Conservation (phyloP, 768 basidiomycete genomes). For the Lanmaoa rubissima region DNA sequence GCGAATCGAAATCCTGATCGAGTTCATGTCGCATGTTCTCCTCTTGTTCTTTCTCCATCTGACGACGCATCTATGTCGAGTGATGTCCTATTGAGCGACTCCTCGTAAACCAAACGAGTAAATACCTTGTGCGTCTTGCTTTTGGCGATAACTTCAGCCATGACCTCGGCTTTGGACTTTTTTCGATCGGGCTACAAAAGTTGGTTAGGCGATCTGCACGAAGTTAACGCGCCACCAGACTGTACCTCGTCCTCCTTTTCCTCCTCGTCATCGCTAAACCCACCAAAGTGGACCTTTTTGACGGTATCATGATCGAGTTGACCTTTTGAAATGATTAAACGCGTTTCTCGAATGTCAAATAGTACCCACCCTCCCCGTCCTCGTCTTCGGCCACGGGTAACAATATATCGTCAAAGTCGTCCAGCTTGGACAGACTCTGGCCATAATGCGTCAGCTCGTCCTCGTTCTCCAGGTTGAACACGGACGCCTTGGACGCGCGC, state of each 20-base stretch:
- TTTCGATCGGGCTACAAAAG: constrained; percentile 68
- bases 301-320: constrained; percentile 70
- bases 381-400: constrained; percentile 52
- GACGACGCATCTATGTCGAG: constrained; percentile 68
- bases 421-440: constrained; percentile 79
- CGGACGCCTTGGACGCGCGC: constrained; percentile 65
- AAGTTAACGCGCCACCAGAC: constrained; percentile 1
- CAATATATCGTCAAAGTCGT: constrained; percentile 78
- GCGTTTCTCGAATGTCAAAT: neutral
- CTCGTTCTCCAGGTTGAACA: constrained; percentile 91
- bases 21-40: constrained; percentile 84
- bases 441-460: constrained; percentile 92
- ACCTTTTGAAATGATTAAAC: constrained; percentile 38
- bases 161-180: constrained; percentile 92
- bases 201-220: neutral
- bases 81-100: neutral
- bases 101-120: neutral
- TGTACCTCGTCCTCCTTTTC: constrained; percentile 51
- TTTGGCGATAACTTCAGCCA: constrained; percentile 97
- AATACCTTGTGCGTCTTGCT: constrained; percentile 92
- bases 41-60: constrained; percentile 83
- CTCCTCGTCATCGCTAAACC: constrained; percentile 71
- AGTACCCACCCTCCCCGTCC: constrained; percentile 42
- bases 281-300: constrained; percentile 76
- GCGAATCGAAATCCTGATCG: constrained; percentile 86